Evolutionary conservation across 2,329 filamentous ascomycete genomes (phyloP), one percentile per base, ranked within the genome.

Genomic region (Clathrospora elynae): DNA sequence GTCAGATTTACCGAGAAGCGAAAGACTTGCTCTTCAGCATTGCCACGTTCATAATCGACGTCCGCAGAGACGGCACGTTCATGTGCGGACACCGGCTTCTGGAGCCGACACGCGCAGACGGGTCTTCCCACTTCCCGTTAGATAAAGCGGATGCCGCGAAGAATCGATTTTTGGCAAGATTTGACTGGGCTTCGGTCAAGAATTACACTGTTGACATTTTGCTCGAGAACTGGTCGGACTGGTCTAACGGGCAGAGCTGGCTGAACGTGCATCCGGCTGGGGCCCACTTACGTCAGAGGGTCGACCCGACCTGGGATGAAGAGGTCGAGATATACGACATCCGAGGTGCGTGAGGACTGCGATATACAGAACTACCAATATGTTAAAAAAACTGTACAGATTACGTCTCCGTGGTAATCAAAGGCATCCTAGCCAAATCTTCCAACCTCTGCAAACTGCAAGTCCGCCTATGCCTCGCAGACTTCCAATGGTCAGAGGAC

Each of bases 251-350:
- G n/a, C n/a, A n/a, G n/a, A n/a, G n/a, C 22, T 35, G 19, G 23
- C 24, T 24, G 11, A 20, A 22, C 22, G 8, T 26, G 22, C 12
- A 24, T 18, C 14, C 12, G 16, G 1, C 18, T 20, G 11, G 7
- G 5, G 7, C 12, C 19, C 4, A 14, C 5, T 18, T 10, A 10
- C 4, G 17, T 25, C 20, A 17, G 20, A 9, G n/a, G 12, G 11
- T 30, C 28, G 33, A 20, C 16, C 30, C 35, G 14, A 9, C 34
- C 1, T 69, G 62, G 64, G 60, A 67, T 19, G 62, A 67, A 39
- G 66, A 70, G 34, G 64, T 70, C 2, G 66, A 70, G 35, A 54
- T 70, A 19, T 70, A 69, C 40, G 66, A 70, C 35, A 61, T 68
- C 7, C 53, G 66, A 43, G 60, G 60, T 62, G 26, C 23, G 47